phyloP scores from a whole-genome alignment of 2,329 filamentous ascomycete species.

The Cadophora malorum region DNA sequence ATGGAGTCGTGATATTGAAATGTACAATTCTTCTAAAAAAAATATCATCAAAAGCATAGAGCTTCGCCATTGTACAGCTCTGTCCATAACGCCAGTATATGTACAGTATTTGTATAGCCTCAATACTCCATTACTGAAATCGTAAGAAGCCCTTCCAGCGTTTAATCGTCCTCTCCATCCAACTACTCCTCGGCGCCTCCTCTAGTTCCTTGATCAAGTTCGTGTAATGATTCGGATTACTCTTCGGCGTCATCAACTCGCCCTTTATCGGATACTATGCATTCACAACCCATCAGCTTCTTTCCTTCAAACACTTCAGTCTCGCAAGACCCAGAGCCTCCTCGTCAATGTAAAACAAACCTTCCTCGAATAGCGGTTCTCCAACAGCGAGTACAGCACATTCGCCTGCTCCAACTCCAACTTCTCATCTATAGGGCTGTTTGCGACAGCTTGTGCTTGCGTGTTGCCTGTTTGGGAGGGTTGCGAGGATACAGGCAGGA shows the following conservation, averaged over 20 bases:
- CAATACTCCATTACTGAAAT: conserved; percentile 50
- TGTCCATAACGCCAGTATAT: conserved; percentile 21
- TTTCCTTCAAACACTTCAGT: background rate
- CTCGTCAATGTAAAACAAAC: conserved; percentile 46
- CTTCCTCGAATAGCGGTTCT: conserved; percentile 63
- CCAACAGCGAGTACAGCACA: conserved; percentile 63
- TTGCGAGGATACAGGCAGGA: conserved; percentile 33
- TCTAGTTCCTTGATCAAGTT: conserved; percentile 68
- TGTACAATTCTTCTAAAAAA: background rate
- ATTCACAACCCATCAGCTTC: conserved; percentile 3
- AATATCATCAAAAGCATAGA: background rate
- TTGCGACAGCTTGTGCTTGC: conserved; percentile 16
- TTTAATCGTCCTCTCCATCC: conserved; percentile 58
- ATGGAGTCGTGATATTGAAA: conserved; percentile 18
- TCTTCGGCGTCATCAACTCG: conserved; percentile 61
- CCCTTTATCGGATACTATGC: conserved; percentile 56
- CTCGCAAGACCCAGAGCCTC: background rate
- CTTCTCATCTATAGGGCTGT: conserved; percentile 48
- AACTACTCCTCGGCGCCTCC: conserved; percentile 64
- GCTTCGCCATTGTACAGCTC: background rate
- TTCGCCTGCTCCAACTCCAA: conserved; percentile 63
- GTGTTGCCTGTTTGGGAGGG: conserved; percentile 22
- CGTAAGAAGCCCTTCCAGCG: conserved; percentile 65
- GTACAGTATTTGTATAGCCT: conserved; percentile 21
- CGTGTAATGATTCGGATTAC: conserved; percentile 68